phyloP scores from a whole-genome alignment of 2,329 filamentous ascomycete genomes.

The Fusarium newnesense region DNA sequence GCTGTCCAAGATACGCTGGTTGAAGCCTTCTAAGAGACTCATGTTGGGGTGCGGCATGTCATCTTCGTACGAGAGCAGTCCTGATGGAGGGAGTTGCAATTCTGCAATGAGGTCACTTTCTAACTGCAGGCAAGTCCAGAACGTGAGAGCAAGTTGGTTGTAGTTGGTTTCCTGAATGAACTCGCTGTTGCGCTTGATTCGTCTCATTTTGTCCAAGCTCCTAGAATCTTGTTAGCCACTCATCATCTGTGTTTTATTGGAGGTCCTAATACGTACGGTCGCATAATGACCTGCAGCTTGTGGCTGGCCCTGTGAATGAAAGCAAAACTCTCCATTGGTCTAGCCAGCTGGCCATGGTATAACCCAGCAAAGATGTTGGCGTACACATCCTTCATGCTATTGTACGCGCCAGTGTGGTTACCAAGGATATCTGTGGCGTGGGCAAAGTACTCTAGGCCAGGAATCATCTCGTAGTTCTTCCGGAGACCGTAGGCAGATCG shows the following conservation, averaged over 20 bases:
- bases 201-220: conserved; percentile 60
- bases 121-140: conserved; percentile 93
- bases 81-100: conserved; percentile 71
- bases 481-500: no score
- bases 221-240: conserved; percentile 43
- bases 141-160: conserved; percentile 79
- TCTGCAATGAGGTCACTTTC: conserved; percentile 97
- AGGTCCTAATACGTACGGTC: conserved; percentile 67
- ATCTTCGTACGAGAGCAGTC: conserved; percentile 69
- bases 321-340: conserved; percentile 84
- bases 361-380: conserved; percentile 85
- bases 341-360: conserved; percentile 87
- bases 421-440: conserved; percentile 90
- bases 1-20: conserved; percentile 63
- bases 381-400: conserved; percentile 86
- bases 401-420: conserved; percentile 80
- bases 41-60: conserved; percentile 75
- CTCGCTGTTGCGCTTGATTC: conserved; percentile 50
- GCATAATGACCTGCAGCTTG: conserved; percentile 76
- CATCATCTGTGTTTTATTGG: not conserved
- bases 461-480: conserved; percentile 87
- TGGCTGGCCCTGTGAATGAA: conserved; percentile 68
- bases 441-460: conserved; percentile 89
- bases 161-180: conserved; percentile 56
- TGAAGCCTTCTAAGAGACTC: conserved; percentile 55